Base-by-base conservation (phyloP, 176 grass and related monocot species). In the Zoysia japonica region DNA sequence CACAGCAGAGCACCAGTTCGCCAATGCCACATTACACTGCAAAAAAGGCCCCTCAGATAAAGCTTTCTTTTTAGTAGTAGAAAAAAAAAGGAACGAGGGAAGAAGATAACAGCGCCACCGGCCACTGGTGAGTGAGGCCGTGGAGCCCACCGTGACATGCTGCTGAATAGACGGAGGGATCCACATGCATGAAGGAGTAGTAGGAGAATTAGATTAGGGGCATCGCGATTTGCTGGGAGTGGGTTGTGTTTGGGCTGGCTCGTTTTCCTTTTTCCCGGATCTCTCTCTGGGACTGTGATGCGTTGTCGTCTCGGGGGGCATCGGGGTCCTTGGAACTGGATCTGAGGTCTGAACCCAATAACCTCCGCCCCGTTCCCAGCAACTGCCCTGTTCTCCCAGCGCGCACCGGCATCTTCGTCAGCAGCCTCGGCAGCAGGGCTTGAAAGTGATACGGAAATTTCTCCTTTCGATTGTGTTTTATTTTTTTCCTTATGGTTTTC, bases 121-220 rank as follows among this genome's bases (percentile, higher is more conserved):
- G 50, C 60, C 76, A 61, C 6, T 11, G 59, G 68, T 28, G 28
- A 28, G 28, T 28, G 67, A 61, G 51, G n/a, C 2, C n/a, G 61
- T 41, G 13, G 63, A 53, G 2, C 48, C 57, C 49, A 11, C 47
- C 17, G 42, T 28, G 72, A 82, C 78, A 77, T 20, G 85, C 20
- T 86, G 65, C 78, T 81, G 78, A 86, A 63, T 81, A 41, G 35
- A 71, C 49, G 3, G 44, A 71, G 41, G 1, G 43, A 62, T 50
- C 47, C 76, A 66, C 61, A 53, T 66, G 76, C 65, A 78, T 61
- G 37, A 37, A 65, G 60, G 52, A 8, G 51, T 11, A 9, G 7
- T 2, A 49, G 14, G 61, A 65, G 75, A 3, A 49, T 65, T 65
- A 77, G 75, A 78, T 65, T 65, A 65, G 60, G 75, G 60, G 75